Evolutionary conservation across 2,329 filamentous ascomycete genomes (phyloP), one percentile per base, ranked within the genome.

Genomic region (Reticulascus tulasneorum): DNA sequence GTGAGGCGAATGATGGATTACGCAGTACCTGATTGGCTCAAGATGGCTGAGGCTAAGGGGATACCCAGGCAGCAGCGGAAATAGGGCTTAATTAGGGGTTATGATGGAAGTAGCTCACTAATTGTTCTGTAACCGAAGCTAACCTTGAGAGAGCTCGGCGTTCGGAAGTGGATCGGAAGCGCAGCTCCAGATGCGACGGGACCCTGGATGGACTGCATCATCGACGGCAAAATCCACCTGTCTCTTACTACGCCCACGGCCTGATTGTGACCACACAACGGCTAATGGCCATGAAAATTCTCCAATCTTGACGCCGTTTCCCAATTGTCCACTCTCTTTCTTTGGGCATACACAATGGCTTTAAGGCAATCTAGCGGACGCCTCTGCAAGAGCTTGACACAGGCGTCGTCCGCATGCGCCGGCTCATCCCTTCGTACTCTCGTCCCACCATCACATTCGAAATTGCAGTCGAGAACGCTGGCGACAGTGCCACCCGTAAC

Each of bases 401-500:
- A 44, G 26, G 32, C 35, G 25, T 35, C 40, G 15, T 32, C 35
- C 7, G 33, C 40, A 46, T 31, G 47, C 51, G 31, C 37, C 40
- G 37, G 27, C 11, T 34, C 33, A 3, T 25, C 44, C 45, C 25
- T 44, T 23, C 33, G 42, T 21, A 22, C 35, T 44, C 48, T 39
- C 25, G 39, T 46, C 52, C 44, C 51, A 49, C 35, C 53, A 52
- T 38, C 53, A 49, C 39, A 50, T 53, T 35, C 49, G 54, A 47
- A 55, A 53, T 57, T 61, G 47, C 58, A 63, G 63, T 68, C 48
- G 37, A 61, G 71, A 49, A 59, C 57, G 29, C 63, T 75, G 48
- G 83, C 82, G 20, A 84, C 79, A 11, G 79, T 78, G 5, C 84
- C 86, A 9, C 86, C 87, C 7, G 87, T 93, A 16, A 90, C 86